These are phyloP conservation scores for Mycosarcoma mackinlayi DNA, from an alignment of 1,284 basidiomycete genomes.

Conservation along the genomic window DNA sequence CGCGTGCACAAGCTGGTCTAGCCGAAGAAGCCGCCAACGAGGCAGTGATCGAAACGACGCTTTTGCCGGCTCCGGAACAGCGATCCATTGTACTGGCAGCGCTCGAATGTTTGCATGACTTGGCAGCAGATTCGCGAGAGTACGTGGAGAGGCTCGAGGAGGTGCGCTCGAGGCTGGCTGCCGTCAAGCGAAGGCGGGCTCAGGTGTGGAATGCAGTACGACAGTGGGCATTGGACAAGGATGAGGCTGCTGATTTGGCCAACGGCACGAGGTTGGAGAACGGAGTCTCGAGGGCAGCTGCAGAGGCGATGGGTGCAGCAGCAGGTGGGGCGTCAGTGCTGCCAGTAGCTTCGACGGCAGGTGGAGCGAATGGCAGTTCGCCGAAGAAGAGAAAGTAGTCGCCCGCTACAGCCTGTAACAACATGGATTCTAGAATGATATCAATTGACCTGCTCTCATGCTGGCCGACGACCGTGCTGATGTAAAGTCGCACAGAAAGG, in stretches of 20 bases:
- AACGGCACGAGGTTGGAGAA: constrained; percentile 3
- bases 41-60: constrained; percentile 43
- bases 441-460: neutral
- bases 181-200: constrained; percentile 70
- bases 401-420: neutral
- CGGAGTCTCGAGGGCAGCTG: constrained; percentile 1
- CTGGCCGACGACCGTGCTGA: too few relatives aligned
- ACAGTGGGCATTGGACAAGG: constrained; percentile 65
- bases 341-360: neutral
- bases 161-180: constrained; percentile 70
- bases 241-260: constrained; percentile 15
- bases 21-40: constrained; percentile 23
- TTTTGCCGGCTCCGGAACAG: constrained; percentile 58
- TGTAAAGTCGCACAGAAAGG: too few relatives aligned
- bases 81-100: constrained; percentile 62
- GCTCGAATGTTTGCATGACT: constrained; percentile 66
- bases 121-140: constrained; percentile 71
- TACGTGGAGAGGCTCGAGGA: constrained; percentile 72
- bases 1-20: constrained; percentile 18
- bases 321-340: constrained; percentile 4
- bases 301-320: neutral
- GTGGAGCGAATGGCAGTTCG: constrained; percentile 23
- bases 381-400: constrained; percentile 34
- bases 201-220: constrained; percentile 71
- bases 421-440: neutral